Evolutionary conservation across 225 moss, liverwort and hornwort species (phyloP).

Genomic region (Marchantia polymorpha): DNA sequence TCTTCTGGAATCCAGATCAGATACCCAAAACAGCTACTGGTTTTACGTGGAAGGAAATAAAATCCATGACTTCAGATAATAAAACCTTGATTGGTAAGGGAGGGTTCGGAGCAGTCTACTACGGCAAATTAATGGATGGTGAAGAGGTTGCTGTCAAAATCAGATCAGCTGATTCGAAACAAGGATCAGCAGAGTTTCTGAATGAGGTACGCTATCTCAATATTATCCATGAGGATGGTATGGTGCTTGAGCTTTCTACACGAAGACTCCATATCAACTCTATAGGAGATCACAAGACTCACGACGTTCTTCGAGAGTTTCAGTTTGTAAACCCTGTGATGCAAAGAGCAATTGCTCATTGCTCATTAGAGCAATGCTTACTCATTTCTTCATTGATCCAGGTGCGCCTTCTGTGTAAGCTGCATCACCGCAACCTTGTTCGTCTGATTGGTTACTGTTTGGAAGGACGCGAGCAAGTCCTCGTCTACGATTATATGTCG

Average conservation of each 20-base stretch:
- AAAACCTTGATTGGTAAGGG: slow-evolving; percentile 3
- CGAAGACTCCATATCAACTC: too few relatives aligned
- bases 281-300: too few relatives aligned
- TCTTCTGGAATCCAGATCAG: not conserved
- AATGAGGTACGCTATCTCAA: not conserved
- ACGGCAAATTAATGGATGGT: not conserved
- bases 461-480: slow-evolving; percentile 27
- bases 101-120: slow-evolving; percentile 3
- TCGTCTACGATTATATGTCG: slow-evolving; percentile 34
- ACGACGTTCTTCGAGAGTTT: too few relatives aligned
- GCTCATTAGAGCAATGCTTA: too few relatives aligned
- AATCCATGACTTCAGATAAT: not conserved
- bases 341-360: too few relatives aligned
- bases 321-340: too few relatives aligned
- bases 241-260: too few relatives aligned
- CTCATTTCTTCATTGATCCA: not conserved
- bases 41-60: not conserved
- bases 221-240: too few relatives aligned
- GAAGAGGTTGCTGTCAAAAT: not conserved
- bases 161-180: not conserved
- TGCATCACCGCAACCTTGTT: slow-evolving; percentile 40
- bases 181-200: not conserved
- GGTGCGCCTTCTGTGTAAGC: slow-evolving; percentile 26
- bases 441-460: slow-evolving; percentile 34
- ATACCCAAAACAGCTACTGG: not conserved